phyloP scores from a whole-genome alignment of 139 green algal genomes.

The Chlorella sp. region DNA sequence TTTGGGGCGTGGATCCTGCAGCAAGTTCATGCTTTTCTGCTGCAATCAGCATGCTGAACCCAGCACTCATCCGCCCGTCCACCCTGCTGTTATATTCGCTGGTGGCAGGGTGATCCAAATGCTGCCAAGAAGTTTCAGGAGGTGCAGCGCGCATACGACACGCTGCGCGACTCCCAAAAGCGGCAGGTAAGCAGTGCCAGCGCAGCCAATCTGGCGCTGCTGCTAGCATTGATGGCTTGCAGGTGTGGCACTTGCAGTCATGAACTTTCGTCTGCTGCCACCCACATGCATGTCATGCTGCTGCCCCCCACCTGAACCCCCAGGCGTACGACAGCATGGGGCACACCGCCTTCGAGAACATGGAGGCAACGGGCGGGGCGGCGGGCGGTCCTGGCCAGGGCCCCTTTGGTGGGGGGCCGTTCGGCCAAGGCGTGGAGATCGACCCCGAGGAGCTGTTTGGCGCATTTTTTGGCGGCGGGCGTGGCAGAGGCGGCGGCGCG shows the following conservation, averaged over 20 bases:
- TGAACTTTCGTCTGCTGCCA: too few species aligned
- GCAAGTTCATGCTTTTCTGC: neutral
- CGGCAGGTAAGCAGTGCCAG: neutral
- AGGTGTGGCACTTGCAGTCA: too few species aligned
- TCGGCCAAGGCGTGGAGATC: conserved; percentile 18
- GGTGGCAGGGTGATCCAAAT: conserved; percentile 74
- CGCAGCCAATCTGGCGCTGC: too few species aligned
- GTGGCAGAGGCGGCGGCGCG: conserved; percentile 33
- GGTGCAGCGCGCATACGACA: conserved; percentile 90
- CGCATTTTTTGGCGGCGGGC: conserved; percentile 51
- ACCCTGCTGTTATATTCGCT: too few species aligned
- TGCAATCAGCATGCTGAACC: neutral
- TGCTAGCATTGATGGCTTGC: too few species aligned
- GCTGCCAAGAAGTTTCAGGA: conserved; percentile 89
- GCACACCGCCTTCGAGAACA: conserved; percentile 45
- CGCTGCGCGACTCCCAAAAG: conserved; percentile 80
- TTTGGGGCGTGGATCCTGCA: too few species aligned
- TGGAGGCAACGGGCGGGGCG: conserved; percentile 27
- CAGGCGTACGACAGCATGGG: conserved; percentile 77
- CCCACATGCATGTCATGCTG: too few species aligned
- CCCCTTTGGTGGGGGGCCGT: neutral
- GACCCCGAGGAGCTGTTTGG: conserved; percentile 60
- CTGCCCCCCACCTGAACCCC: too few species aligned
- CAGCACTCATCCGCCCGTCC: too few species aligned
- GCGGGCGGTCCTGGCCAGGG: conserved; percentile 41